Percentiles rank a stretch among this genome's conserved stretches.
Evolutionary conservation across 495 filamentous ascomycete species (phyloP).

Genomic region (Lophiotrema nucula): DNA sequence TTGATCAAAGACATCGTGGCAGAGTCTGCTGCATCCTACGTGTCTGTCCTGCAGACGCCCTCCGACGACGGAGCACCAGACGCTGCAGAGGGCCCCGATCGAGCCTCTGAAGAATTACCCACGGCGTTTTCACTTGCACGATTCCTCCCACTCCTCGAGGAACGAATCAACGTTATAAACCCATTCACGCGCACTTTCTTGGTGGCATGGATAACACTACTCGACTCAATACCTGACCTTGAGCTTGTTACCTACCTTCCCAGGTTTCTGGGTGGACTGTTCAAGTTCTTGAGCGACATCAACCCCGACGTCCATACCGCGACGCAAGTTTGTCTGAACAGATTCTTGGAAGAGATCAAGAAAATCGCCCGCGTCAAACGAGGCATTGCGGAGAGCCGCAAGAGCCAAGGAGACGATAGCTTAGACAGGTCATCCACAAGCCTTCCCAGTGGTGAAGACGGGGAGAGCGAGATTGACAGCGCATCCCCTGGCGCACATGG

Average conservation of each 20-base stretch:
- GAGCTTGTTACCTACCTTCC: slow-evolving; percentile 92
- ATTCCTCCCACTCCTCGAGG: slow-evolving; percentile 91
- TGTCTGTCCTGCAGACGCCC: slow-evolving; percentile 71
- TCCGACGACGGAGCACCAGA: slow-evolving; percentile 53
- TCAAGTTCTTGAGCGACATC: slow-evolving; percentile 87
- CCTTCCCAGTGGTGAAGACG: slow-evolving; percentile 43
- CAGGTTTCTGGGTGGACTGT: slow-evolving; percentile 84
- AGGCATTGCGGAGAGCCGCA: slow-evolving; percentile 83
- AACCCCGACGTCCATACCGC: slow-evolving; percentile 92
- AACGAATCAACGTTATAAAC: slow-evolving; percentile 89
- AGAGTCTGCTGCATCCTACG: slow-evolving; percentile 92
- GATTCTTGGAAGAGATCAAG: slow-evolving; percentile 91
- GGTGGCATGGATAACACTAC: slow-evolving; percentile 90
- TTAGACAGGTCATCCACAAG: slow-evolving; percentile 64
- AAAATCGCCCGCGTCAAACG: slow-evolving; percentile 89
- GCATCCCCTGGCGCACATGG: slow-evolving; percentile 16
- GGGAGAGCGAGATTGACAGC: slow-evolving; percentile 23
- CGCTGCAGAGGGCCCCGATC: slow-evolving; percentile 47
- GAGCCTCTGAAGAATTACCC: slow-evolving; percentile 52
- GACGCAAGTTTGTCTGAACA: slow-evolving; percentile 85
- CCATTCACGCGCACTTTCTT: slow-evolving; percentile 93
- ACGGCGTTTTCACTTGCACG: slow-evolving; percentile 88
- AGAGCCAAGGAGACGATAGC: slow-evolving; percentile 63
- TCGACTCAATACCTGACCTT: slow-evolving; percentile 96
- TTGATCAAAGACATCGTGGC: slow-evolving; percentile 97